A percentile compares a stretch with the other conserved stretches of the same genome.
Conservation (phyloP, 495 filamentous ascomycete genomes). For the Chaetomium cochliodes region DNA sequence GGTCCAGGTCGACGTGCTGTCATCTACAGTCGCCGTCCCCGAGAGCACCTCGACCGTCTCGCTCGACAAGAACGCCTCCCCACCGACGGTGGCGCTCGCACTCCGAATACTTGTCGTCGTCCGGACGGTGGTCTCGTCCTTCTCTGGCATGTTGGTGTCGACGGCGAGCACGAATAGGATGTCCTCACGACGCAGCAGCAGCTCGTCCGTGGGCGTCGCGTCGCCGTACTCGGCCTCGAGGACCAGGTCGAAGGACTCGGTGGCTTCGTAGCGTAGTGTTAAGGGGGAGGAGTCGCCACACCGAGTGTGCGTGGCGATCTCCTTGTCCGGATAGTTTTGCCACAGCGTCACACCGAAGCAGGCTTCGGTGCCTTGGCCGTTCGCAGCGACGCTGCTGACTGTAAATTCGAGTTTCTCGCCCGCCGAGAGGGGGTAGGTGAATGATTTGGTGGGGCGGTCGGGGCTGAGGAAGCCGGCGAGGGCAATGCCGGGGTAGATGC, state of each 20-base stretch:
- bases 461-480: slow-evolving; percentile 21
- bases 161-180: slow-evolving; percentile 16
- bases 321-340: not conserved
- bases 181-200: slow-evolving; percentile 17
- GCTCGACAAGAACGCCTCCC: not conserved
- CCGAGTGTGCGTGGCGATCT: slow-evolving; percentile 1
- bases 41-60: slow-evolving; percentile 14
- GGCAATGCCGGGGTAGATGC: slow-evolving; percentile 24
- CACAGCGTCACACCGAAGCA: slow-evolving; percentile 18
- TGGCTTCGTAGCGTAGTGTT: slow-evolving; percentile 11
- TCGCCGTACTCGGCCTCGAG: slow-evolving; percentile 16
- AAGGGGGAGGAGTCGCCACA: slow-evolving; percentile 22
- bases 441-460: slow-evolving; percentile 12
- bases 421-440: slow-evolving; percentile 18
- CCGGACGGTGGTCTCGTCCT: slow-evolving; percentile 12
- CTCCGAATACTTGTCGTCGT: slow-evolving; percentile 10
- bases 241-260: slow-evolving; percentile 8
- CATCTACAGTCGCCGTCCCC: not conserved
- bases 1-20: not conserved
- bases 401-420: slow-evolving; percentile 25
- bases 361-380: slow-evolving; percentile 4
- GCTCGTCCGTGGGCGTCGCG: slow-evolving; percentile 23
- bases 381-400: slow-evolving; percentile 9
- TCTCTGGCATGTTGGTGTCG: slow-evolving; percentile 16
- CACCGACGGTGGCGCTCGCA: not conserved